Percentiles rank a stretch among this genome's conserved stretches.
Evolutionary conservation across 495 filamentous ascomycete species (phyloP).

Genomic region (Hypoxylon perforatum): DNA sequence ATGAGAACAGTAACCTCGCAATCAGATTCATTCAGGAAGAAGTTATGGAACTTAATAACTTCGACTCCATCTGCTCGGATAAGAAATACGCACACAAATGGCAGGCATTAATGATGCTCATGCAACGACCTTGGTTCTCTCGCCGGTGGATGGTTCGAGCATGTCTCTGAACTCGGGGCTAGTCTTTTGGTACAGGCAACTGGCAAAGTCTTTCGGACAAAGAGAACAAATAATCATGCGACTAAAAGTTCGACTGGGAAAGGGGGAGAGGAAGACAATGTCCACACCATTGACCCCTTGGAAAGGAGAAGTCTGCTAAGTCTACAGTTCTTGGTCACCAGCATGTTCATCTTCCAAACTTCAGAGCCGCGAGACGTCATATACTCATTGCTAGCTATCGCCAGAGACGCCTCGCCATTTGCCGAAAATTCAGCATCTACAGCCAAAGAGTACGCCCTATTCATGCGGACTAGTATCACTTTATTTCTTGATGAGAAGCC

Average conservation of each 20-base stretch:
- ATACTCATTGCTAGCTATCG: constrained; percentile 44
- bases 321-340: constrained; percentile 45
- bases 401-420: constrained; percentile 36
- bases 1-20: constrained; percentile 32
- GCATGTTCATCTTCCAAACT: constrained; percentile 42
- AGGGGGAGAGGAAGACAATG: too few relatives aligned
- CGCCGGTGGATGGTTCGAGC: constrained; percentile 49
- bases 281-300: constrained; percentile 15
- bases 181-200: constrained; percentile 49
- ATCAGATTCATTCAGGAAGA: constrained; percentile 48
- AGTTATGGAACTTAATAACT: constrained; percentile 42
- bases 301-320: constrained; percentile 22
- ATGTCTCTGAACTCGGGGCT: constrained; percentile 48
- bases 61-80: constrained; percentile 44
- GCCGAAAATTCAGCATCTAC: not conserved
- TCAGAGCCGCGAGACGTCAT: constrained; percentile 43
- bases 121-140: constrained; percentile 51
- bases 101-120: constrained; percentile 43
- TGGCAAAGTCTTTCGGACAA: constrained; percentile 41
- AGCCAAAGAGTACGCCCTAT: not conserved
- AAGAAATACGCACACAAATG: constrained; percentile 32
- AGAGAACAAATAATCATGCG: not conserved
- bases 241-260: too few relatives aligned
- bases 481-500: constrained; percentile 28
- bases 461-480: constrained; percentile 8